A percentile compares a stretch with the other conserved stretches of the same genome.
Conservation (phyloP, 176 grass and related monocot genomes). For the Rhynchospora breviuscula region DNA sequence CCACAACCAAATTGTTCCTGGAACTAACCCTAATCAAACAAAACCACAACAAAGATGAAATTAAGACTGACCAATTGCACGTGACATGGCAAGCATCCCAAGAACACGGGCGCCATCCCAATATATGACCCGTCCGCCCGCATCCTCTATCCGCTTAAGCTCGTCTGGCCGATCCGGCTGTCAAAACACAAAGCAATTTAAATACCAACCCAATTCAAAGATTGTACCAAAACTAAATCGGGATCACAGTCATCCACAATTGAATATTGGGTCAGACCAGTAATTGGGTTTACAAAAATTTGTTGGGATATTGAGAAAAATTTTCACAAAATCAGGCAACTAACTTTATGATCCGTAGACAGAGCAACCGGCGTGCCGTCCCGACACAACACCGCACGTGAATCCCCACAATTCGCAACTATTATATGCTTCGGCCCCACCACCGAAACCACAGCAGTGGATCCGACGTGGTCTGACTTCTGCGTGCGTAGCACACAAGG, state of each 20-base stretch:
- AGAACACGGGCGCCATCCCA: slow-evolving; percentile 69
- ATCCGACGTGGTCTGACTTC: slow-evolving; percentile 52
- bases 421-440: slow-evolving; percentile 42
- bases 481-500: slow-evolving; percentile 48
- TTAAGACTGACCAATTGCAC: slow-evolving; percentile 48
- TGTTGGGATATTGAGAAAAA: not conserved
- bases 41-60: not conserved
- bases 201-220: not conserved
- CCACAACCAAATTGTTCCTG: too few relatives aligned
- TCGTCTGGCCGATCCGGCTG: slow-evolving; percentile 71
- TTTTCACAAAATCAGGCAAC: not conserved
- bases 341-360: slow-evolving; percentile 63
- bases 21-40: not conserved
- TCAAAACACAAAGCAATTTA: not conserved
- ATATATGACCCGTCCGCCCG: slow-evolving; percentile 54
- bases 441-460: slow-evolving; percentile 48
- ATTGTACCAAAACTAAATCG: not conserved
- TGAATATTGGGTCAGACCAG: not conserved
- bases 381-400: slow-evolving; percentile 50
- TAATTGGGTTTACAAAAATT: not conserved
- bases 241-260: not conserved
- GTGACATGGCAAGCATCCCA: slow-evolving; percentile 71
- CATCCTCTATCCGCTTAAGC: slow-evolving; percentile 44
- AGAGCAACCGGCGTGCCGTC: slow-evolving; percentile 45
- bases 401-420: slow-evolving; percentile 65